phyloP scores from a whole-genome alignment of 2,329 filamentous ascomycete genomes.

The Penicillium italicum region DNA sequence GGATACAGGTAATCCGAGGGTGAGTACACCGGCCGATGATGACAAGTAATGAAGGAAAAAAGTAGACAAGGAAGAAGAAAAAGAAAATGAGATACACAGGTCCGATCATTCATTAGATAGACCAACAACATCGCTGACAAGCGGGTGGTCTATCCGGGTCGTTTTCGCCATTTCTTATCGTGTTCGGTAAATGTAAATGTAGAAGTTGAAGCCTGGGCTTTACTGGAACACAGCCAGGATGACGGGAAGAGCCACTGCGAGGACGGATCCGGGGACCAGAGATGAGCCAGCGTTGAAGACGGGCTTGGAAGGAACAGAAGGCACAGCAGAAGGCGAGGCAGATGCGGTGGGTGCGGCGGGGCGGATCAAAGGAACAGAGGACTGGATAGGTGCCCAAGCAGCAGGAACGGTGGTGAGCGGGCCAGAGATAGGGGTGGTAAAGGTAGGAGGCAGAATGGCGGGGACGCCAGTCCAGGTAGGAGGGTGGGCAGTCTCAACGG shows the following conservation, averaged over 20 bases:
- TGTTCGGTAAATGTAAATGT: not conserved
- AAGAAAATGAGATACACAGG: not conserved
- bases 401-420: slow-evolving; percentile 17
- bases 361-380: slow-evolving; percentile 20
- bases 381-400: slow-evolving; percentile 5
- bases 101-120: slow-evolving; percentile 8
- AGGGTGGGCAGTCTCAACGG: not conserved
- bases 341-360: slow-evolving; percentile 13
- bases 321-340: not conserved
- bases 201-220: not conserved
- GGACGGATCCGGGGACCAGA: slow-evolving; percentile 13
- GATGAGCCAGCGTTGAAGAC: slow-evolving; percentile 22
- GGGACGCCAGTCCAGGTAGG: not conserved
- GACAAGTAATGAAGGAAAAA: not conserved
- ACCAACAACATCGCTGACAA: not conserved
- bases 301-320: slow-evolving; percentile 3
- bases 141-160: not conserved
- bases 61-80: slow-evolving; percentile 5
- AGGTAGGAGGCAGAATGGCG: slow-evolving; percentile 15
- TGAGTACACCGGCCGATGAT: slow-evolving; percentile 1
- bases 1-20: slow-evolving; percentile 2
- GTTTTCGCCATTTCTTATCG: not conserved
- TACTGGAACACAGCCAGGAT: slow-evolving; percentile 21
- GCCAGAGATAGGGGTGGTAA: slow-evolving; percentile 19
- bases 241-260: slow-evolving; percentile 18